Evolutionary conservation across 768 basidiomycete species (phyloP), one percentile per base, ranked within the genome.

Genomic region (Kwoniella dejecticola): DNA sequence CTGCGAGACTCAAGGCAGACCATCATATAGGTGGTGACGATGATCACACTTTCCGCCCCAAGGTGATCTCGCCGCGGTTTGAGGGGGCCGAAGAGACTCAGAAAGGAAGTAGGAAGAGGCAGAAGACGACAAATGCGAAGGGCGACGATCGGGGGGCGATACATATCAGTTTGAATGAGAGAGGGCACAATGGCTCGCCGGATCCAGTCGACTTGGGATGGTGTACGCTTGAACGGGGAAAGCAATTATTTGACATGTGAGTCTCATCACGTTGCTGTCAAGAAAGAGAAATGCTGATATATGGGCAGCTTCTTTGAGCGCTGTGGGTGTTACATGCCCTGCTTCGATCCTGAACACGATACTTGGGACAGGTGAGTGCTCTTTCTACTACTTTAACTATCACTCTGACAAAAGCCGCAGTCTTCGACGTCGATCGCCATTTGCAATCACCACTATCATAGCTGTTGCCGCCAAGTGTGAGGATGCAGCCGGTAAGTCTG

Each of bases 291-390:
- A 23, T 55, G 27, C 10, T 27, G 62, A 54, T 62, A 26, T 65
- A 4, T 41, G 11, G 17, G 13, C 36, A 75, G 73, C 2, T 75
- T 75, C 41, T 70, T 75, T 62, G 58, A 66, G 23, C 52, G 60
- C 13, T 68, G 70, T 45, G 57, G 55, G 3, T 49, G 68, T 19
- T 75, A 70, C 31, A 72, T 72, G 49, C 73, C 73, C 11, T 65
- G 62, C 27, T 72, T 72, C 45, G 73, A 75, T 44, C 73, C 73
- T 3, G 67, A 66, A 4, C 44, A 67, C 13, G 73, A 75, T 48
- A 70, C 73, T 1, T 75, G 66, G 62, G 69, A 70, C 12, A 68
- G 66, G 73, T 72, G 40, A 59, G 65, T 55, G n/a, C n/a, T n/a
- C n/a, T n/a, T 29, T 33, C 6, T 33, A 7, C 46, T 27, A 12